Conservation (phyloP, 1,284 basidiomycete species). For the Apiotrichum sp. region DNA sequence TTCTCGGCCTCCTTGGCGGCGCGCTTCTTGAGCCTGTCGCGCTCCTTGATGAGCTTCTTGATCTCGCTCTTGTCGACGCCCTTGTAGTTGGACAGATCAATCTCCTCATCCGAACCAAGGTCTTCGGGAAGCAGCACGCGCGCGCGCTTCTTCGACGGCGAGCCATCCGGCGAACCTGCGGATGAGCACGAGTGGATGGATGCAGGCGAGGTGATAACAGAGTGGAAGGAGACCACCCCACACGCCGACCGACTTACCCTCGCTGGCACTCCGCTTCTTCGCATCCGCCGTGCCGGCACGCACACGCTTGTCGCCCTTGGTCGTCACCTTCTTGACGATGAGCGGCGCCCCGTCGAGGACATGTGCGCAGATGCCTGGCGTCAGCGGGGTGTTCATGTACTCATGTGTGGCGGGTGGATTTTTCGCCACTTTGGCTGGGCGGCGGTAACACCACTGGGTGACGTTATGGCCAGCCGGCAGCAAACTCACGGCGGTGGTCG, state of each 20-base stretch:
- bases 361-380: slow-evolving; percentile 57
- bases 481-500: slow-evolving; percentile 64
- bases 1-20: slow-evolving; percentile 58
- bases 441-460: background rate
- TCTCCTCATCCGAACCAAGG: slow-evolving; percentile 18
- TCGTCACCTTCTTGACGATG: slow-evolving; percentile 50
- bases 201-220: too few species aligned
- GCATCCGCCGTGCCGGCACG: slow-evolving; percentile 18
- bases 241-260: slow-evolving; percentile 25
- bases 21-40: slow-evolving; percentile 55
- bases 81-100: slow-evolving; percentile 23
- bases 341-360: slow-evolving; percentile 51
- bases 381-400: background rate
- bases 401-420: background rate
- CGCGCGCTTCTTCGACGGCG: slow-evolving; percentile 27
- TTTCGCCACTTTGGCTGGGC: background rate
- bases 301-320: slow-evolving; percentile 53
- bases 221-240: too few species aligned
- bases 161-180: slow-evolving; percentile 14
- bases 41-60: slow-evolving; percentile 39
- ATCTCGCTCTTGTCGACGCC: slow-evolving; percentile 38
- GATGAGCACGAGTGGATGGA: background rate
- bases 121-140: slow-evolving; percentile 48
- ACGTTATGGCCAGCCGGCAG: too few species aligned
- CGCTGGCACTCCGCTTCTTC: slow-evolving; percentile 33